phyloP scores from a whole-genome alignment of 2,329 filamentous ascomycete species.

The Chalara sp. region DNA sequence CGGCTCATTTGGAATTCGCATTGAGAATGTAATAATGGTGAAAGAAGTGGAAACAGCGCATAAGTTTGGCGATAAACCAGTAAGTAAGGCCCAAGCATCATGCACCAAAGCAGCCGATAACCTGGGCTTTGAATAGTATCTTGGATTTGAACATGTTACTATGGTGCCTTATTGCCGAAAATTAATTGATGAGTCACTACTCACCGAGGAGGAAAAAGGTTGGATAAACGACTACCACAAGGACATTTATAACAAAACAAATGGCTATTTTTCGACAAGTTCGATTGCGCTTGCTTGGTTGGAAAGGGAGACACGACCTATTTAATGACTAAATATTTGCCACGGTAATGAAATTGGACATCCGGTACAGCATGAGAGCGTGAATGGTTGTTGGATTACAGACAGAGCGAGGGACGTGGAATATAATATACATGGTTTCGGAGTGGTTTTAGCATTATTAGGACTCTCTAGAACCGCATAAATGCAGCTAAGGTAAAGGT shows the following conservation, averaged over 20 bases:
- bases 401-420: too few species aligned
- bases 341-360: too few species aligned
- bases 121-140: constrained; percentile 38
- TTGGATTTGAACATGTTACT: constrained; percentile 95
- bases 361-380: too few species aligned
- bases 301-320: constrained; percentile 71
- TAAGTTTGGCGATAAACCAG: constrained; percentile 83
- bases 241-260: constrained; percentile 77
- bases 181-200: constrained; percentile 66
- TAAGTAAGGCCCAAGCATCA: too few species aligned
- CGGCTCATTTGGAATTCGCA: constrained; percentile 87
- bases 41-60: constrained; percentile 81
- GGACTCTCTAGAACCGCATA: constrained; percentile 39
- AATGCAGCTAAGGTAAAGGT: constrained; percentile 68
- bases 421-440: too few species aligned
- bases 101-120: too few species aligned
- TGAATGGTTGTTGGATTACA: too few species aligned
- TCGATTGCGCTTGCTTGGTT: constrained; percentile 71
- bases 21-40: constrained; percentile 93
- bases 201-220: constrained; percentile 67
- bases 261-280: constrained; percentile 67
- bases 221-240: constrained; percentile 86
- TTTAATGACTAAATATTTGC: constrained; percentile 8
- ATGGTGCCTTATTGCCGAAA: constrained; percentile 94
- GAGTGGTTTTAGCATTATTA: not conserved